Conservation (phyloP, 1,284 basidiomycete genomes). For the Butyriboletus appendiculatus region DNA sequence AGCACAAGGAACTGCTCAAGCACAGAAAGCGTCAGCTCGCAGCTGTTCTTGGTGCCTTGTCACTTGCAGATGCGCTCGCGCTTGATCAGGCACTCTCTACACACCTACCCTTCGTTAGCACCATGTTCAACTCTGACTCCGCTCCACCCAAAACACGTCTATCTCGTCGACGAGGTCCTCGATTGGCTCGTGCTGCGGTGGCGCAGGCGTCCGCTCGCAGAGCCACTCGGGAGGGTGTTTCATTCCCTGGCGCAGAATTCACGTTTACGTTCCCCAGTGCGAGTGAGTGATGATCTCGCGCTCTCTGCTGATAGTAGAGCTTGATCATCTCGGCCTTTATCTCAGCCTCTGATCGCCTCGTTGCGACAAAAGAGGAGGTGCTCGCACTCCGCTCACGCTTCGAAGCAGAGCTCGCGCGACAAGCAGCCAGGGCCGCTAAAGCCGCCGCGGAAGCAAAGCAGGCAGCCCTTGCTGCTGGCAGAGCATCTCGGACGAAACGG, state of each 20-base stretch:
- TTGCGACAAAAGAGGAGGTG: conserved; percentile 67
- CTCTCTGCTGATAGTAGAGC: conserved; percentile 22
- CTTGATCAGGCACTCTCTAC: conserved; percentile 75
- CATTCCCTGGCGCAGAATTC: conserved; percentile 54
- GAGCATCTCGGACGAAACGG: conserved; percentile 39
- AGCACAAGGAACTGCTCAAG: conserved; percentile 72
- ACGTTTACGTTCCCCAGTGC: conserved; percentile 59
- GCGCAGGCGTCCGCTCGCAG: conserved; percentile 25
- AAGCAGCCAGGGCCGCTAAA: conserved; percentile 58
- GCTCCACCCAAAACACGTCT: conserved; percentile 35
- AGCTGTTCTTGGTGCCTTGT: conserved; percentile 61
- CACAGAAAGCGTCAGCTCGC: conserved; percentile 67
- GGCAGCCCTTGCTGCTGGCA: conserved; percentile 29
- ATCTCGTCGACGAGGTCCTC: conserved; percentile 41
- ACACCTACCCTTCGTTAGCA: conserved; percentile 48
- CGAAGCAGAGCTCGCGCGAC: conserved; percentile 67
- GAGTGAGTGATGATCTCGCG: conserved; percentile 57
- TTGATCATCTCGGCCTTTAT: conserved; percentile 27
- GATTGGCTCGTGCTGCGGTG: conserved; percentile 44
- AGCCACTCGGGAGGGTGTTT: conserved; percentile 30
- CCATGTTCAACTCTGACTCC: conserved; percentile 30
- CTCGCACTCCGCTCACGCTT: conserved; percentile 62
- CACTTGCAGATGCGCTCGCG: conserved; percentile 64
- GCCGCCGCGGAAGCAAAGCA: conserved; percentile 46
- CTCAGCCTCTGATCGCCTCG: conserved; percentile 68